phyloP scores from a whole-genome alignment of 2,329 filamentous ascomycete genomes.

The Cladosporium sp. region DNA sequence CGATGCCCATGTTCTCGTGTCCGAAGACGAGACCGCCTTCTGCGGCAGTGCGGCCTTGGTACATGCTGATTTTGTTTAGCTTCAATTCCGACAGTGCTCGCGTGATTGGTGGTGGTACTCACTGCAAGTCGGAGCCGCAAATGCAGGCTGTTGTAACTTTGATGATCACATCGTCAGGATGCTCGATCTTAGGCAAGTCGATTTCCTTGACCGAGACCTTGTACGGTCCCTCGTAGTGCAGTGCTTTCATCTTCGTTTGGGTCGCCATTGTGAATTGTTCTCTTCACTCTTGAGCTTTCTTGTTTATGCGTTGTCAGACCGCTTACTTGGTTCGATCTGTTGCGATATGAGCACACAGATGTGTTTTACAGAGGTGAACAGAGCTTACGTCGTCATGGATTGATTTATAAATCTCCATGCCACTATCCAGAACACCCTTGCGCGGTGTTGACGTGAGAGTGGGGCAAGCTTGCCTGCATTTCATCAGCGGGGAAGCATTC shows the following conservation, averaged over 20 bases:
- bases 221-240: conserved; percentile 60
- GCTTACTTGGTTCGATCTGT: too few relatives aligned
- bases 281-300: neutral
- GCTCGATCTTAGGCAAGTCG: conserved; percentile 54
- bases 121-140: conserved; percentile 33
- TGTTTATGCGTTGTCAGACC: neutral
- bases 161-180: conserved; percentile 62
- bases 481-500: conserved; percentile 6
- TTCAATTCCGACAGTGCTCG: conserved; percentile 19
- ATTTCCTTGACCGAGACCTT: conserved; percentile 61
- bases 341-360: neutral
- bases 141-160: conserved; percentile 59
- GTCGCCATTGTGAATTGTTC: conserved; percentile 6
- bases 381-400: neutral
- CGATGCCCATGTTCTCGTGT: conserved; percentile 44
- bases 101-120: conserved; percentile 49
- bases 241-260: conserved; percentile 52
- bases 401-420: conserved; percentile 3
- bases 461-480: conserved; percentile 4
- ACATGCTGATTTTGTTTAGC: conserved; percentile 48
- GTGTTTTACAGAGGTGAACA: neutral
- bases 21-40: conserved; percentile 59
- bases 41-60: conserved; percentile 61
- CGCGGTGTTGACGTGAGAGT: conserved; percentile 8
- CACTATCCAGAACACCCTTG: neutral